Evolutionary conservation across 1,139 yeast genomes (phyloP).

Genomic region (Blastobotrys elegans): DNA sequence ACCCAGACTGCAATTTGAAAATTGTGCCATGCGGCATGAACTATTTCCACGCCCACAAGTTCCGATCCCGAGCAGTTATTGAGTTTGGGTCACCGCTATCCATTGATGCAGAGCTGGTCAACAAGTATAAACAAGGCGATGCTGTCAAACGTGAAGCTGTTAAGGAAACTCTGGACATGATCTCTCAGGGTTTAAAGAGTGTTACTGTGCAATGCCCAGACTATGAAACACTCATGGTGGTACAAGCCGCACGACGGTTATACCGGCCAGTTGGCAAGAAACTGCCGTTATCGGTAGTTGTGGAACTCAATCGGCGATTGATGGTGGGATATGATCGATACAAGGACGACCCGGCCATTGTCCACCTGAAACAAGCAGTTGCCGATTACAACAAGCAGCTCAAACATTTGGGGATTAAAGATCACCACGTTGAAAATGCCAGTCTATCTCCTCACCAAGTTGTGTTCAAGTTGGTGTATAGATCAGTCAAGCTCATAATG

Average conservation of each 20-base stretch:
- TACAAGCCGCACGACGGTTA: slow-evolving; percentile 88
- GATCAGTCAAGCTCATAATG: slow-evolving; percentile 50
- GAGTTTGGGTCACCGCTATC: slow-evolving; percentile 91
- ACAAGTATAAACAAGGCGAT: slow-evolving; percentile 51
- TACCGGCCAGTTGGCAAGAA: slow-evolving; percentile 72
- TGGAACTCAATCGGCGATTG: slow-evolving; percentile 84
- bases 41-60: slow-evolving; percentile 92
- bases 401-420: slow-evolving; percentile 69
- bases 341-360: slow-evolving; percentile 66
- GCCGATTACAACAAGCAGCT: slow-evolving; percentile 63
- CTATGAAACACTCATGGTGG: slow-evolving; percentile 84
- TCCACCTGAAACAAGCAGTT: slow-evolving; percentile 55
- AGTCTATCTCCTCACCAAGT: slow-evolving; percentile 45
- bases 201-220: slow-evolving; percentile 93
- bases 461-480: slow-evolving; percentile 46
- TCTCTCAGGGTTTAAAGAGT: slow-evolving; percentile 72
- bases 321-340: slow-evolving; percentile 72
- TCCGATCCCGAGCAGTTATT: slow-evolving; percentile 88
- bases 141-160: slow-evolving; percentile 68
- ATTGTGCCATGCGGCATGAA: slow-evolving; percentile 97
- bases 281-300: slow-evolving; percentile 74
- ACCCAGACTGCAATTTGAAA: slow-evolving; percentile 65
- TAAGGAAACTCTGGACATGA: slow-evolving; percentile 58
- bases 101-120: slow-evolving; percentile 58
- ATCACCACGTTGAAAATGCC: slow-evolving; percentile 80